A percentile compares a stretch with the other conserved stretches of the same genome.
These are phyloP conservation scores for Fusarium chaquense DNA, from an alignment of 2,329 filamentous ascomycete species.

Conservation along the genomic window DNA sequence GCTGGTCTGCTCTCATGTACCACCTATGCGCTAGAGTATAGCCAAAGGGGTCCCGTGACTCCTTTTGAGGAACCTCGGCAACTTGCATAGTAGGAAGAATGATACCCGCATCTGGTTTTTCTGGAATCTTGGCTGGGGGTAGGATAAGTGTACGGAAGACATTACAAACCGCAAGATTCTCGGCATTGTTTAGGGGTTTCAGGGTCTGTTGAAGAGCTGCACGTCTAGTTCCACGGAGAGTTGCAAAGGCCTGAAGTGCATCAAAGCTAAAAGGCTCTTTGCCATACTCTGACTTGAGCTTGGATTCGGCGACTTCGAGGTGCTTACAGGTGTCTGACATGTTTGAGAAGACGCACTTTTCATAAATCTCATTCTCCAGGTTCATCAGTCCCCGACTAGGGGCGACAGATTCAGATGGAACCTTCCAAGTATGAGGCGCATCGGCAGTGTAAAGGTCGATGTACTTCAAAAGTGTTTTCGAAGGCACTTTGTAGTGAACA, in stretches of 20 bases:
- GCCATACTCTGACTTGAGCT: slow-evolving; percentile 10
- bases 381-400: slow-evolving; percentile 50
- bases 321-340: slow-evolving; percentile 35
- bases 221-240: slow-evolving; percentile 58
- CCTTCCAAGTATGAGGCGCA: slow-evolving; percentile 20
- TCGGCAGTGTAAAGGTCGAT: slow-evolving; percentile 28
- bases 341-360: slow-evolving; percentile 48
- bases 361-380: slow-evolving; percentile 54
- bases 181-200: slow-evolving; percentile 52
- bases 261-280: background rate
- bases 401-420: background rate
- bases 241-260: slow-evolving; percentile 47
- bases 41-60: slow-evolving; percentile 45
- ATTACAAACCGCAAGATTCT: slow-evolving; percentile 54
- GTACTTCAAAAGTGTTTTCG: slow-evolving; percentile 25
- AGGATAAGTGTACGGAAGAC: slow-evolving; percentile 55
- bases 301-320: slow-evolving; percentile 17
- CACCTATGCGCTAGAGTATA: slow-evolving; percentile 46
- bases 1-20: slow-evolving; percentile 32
- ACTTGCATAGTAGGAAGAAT: slow-evolving; percentile 40
- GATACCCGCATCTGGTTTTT: slow-evolving; percentile 40
- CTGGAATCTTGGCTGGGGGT: slow-evolving; percentile 40
- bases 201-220: slow-evolving; percentile 60
- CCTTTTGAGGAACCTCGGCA: slow-evolving; percentile 39
- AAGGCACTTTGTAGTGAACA: slow-evolving; percentile 44